Conservation (phyloP, 1,139 yeast species). For the Protomyces inouyei region DNA sequence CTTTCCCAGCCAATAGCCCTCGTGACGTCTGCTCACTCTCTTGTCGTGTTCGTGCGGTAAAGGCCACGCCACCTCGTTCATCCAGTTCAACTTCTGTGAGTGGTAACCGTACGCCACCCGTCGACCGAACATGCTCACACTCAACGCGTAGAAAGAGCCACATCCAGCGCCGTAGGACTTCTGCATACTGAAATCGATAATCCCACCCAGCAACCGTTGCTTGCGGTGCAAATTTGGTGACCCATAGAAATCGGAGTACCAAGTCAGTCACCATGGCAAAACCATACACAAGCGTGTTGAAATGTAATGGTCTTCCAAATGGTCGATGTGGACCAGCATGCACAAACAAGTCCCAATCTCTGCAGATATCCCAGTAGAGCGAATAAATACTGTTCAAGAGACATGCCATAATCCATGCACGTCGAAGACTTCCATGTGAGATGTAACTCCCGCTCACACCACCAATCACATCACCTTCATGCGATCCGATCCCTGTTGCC, state of each 20-base stretch:
- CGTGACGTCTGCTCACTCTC: not conserved
- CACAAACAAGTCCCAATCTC: slow-evolving; percentile 71
- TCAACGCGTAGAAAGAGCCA: slow-evolving; percentile 87
- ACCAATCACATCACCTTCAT: slow-evolving; percentile 12
- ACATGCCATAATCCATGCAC: slow-evolving; percentile 50
- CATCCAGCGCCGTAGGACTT: slow-evolving; percentile 73
- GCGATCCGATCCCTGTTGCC: slow-evolving; percentile 28
- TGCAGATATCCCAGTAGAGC: slow-evolving; percentile 78
- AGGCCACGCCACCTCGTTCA: slow-evolving; percentile 19
- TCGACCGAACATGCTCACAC: slow-evolving; percentile 23
- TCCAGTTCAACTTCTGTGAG: slow-evolving; percentile 3
- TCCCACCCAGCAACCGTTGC: slow-evolving; percentile 32
- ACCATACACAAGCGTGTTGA: not conserved
- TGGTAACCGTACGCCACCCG: not conserved
- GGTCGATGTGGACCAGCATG: not conserved
- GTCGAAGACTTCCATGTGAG: slow-evolving; percentile 20
- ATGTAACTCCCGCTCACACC: slow-evolving; percentile 21
- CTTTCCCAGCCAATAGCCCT: not conserved
- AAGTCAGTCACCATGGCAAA: slow-evolving; percentile 6
- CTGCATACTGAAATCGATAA: slow-evolving; percentile 55
- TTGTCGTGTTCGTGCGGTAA: not conserved
- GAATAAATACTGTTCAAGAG: slow-evolving; percentile 69
- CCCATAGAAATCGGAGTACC: slow-evolving; percentile 55
- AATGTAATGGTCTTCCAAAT: not conserved
- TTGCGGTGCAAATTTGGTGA: slow-evolving; percentile 47